phyloP scores from a whole-genome alignment of 805 yeast species.

The Pichia thaimueangensis region DNA sequence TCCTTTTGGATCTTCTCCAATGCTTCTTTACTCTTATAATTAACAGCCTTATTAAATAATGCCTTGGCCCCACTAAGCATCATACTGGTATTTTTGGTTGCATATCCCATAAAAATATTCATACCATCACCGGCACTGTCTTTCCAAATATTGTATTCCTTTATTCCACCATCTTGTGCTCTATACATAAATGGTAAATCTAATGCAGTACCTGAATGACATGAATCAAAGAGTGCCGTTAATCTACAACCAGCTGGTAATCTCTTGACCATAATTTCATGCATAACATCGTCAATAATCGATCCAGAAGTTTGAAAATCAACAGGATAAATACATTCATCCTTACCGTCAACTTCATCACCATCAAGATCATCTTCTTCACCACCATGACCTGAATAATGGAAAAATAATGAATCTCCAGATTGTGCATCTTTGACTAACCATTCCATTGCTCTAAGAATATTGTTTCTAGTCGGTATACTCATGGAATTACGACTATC shows the following conservation, averaged over 20 bases:
- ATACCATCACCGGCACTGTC: conserved; percentile 67
- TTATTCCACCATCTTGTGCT: conserved; percentile 75
- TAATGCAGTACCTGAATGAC: conserved; percentile 79
- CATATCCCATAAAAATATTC: conserved; percentile 52
- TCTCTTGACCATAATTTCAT: conserved; percentile 61
- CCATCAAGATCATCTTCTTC: conserved; percentile 51
- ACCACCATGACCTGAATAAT: conserved; percentile 86
- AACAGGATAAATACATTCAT: conserved; percentile 33
- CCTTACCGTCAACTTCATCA: conserved; percentile 32
- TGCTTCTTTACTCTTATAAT: conserved; percentile 26
- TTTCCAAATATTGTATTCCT: conserved; percentile 73
- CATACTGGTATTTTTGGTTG: conserved; percentile 45
- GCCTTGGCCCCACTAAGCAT: conserved; percentile 36
- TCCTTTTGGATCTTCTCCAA: conserved; percentile 40
- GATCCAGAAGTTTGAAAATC: conserved; percentile 58
- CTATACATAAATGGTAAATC: conserved; percentile 71
- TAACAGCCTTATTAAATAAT: conserved; percentile 28
- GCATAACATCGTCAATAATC: conserved; percentile 69
- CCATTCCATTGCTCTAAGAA: conserved; percentile 78
- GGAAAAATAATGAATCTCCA: conserved; percentile 74
- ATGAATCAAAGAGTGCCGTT: conserved; percentile 77
- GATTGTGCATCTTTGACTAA: conserved; percentile 65
- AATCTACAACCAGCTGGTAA: conserved; percentile 68
- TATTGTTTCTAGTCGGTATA: conserved; percentile 63
- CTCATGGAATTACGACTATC: conserved; percentile 40